Conservation (phyloP, 2,329 filamentous ascomycete species). For the Uncinocarpus reesii region DNA sequence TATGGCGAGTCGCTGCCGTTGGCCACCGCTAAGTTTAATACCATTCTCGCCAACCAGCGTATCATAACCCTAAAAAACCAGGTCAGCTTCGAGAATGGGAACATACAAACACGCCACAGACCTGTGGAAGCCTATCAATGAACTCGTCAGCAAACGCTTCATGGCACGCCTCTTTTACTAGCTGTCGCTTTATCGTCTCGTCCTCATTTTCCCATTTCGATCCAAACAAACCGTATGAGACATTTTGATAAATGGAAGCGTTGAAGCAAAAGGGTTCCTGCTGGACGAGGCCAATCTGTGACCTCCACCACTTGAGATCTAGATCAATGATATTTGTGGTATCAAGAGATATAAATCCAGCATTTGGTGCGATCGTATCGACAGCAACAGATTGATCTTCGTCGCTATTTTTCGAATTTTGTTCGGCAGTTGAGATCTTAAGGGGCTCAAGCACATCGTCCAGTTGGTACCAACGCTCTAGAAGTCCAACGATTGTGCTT, state of each 20-base stretch:
- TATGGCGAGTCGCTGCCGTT: constrained; percentile 72
- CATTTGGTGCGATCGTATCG: constrained; percentile 7
- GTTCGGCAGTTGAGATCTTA: background rate
- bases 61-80: constrained; percentile 49
- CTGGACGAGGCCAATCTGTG: constrained; percentile 53
- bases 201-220: constrained; percentile 29
- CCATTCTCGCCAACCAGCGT: constrained; percentile 68
- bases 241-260: constrained; percentile 53
- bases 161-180: constrained; percentile 51
- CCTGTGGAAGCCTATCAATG: constrained; percentile 50
- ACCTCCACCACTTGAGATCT: constrained; percentile 52
- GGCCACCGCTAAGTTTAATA: constrained; percentile 70
- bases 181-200: constrained; percentile 36
- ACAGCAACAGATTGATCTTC: background rate
- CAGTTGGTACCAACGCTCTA: constrained; percentile 37
- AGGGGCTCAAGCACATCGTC: background rate
- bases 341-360: constrained; percentile 46
- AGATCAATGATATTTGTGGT: constrained; percentile 46
- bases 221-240: constrained; percentile 46
- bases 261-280: constrained; percentile 62
- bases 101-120: constrained; percentile 1
- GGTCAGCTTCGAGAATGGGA: background rate
- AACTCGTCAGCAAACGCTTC: constrained; percentile 62
- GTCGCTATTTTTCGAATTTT: background rate
- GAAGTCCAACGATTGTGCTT: constrained; percentile 36